Evolutionary conservation across 2,329 filamentous ascomycete genomes (phyloP).

Genomic region (Fusarium sublunatum): DNA sequence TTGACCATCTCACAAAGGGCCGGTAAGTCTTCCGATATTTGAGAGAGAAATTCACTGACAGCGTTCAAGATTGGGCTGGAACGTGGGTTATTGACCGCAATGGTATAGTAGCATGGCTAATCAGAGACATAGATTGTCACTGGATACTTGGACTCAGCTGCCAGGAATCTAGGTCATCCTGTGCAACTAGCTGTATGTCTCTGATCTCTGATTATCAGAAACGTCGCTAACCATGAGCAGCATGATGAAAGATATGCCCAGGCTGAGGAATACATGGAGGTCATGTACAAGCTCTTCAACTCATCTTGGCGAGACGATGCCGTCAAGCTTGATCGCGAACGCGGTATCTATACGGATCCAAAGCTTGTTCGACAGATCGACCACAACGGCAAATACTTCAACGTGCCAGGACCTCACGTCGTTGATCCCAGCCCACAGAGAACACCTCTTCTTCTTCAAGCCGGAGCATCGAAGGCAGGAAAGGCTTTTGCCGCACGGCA

Average conservation of each 20-base stretch:
- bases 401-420: constrained; percentile 72
- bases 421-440: constrained; percentile 74
- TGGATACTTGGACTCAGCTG: constrained; percentile 76
- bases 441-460: constrained; percentile 76
- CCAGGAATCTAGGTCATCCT: constrained; percentile 70
- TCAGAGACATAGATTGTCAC: constrained; percentile 67
- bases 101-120: constrained; percentile 25
- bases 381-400: constrained; percentile 72
- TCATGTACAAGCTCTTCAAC: constrained; percentile 75
- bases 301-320: constrained; percentile 76
- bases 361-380: constrained; percentile 71
- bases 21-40: constrained; percentile 50
- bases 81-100: constrained; percentile 51
- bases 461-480: constrained; percentile 73
- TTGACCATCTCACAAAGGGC: constrained; percentile 75
- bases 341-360: constrained; percentile 65
- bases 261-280: constrained; percentile 72
- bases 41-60: background rate
- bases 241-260: constrained; percentile 75
- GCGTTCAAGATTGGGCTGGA: constrained; percentile 62
- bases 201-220: background rate
- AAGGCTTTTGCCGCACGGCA: constrained; percentile 76
- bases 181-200: constrained; percentile 57
- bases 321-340: constrained; percentile 67
- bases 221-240: constrained; percentile 35